Conservation (phyloP, 345 rosid species). For the Diplotaxis tenuifolia region DNA sequence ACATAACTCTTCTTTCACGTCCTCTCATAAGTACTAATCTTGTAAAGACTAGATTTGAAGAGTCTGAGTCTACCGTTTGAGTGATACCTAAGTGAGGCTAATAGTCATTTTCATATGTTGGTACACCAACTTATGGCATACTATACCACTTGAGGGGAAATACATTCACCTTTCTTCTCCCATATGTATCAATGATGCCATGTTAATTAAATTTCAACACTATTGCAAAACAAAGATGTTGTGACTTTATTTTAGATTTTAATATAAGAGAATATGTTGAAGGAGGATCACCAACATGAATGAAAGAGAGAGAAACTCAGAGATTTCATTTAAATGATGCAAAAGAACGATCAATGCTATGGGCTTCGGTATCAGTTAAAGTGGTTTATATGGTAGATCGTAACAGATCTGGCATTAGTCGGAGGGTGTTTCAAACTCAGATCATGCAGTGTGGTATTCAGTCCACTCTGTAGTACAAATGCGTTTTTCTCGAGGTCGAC, state of each 20-base stretch:
- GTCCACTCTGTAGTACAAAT: no score
- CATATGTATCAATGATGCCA: not conserved
- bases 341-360: no score
- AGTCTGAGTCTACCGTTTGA: not conserved
- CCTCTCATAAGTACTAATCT: conserved; percentile 3
- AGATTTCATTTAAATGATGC: no score
- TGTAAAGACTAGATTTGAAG: not conserved
- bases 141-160: not conserved
- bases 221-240: not conserved
- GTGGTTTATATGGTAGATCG: no score
- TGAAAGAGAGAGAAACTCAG: not conserved
- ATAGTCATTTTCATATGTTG: not conserved
- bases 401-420: no score
- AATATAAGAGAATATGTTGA: not conserved
- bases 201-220: not conserved
- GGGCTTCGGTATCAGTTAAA: no score
- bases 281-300: not conserved
- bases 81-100: not conserved
- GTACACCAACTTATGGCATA: conserved; percentile 15
- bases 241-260: not conserved
- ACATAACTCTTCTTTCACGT: not conserved
- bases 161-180: not conserved
- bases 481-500: no score
- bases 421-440: no score
- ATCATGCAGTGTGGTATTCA: no score